Conservation (phyloP, 148 eudicot genomes). For the Chenopodium berlandieri region DNA sequence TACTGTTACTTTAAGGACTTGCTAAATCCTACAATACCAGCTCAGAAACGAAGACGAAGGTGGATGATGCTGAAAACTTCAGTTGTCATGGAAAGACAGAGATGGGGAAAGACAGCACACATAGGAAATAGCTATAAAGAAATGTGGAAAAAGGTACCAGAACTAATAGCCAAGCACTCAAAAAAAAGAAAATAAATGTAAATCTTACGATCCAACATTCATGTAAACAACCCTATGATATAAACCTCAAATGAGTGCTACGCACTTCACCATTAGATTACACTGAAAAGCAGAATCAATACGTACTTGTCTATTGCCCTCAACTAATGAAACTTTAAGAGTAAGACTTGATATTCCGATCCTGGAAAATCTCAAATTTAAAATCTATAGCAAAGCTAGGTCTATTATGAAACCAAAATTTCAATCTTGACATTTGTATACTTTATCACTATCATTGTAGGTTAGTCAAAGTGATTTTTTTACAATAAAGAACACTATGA, state of each 20-base stretch:
- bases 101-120: background rate
- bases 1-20: background rate
- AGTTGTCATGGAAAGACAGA: background rate
- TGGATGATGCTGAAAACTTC: background rate
- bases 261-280: background rate
- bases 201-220: too few relatives aligned
- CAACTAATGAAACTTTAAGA: background rate
- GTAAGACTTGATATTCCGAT: background rate
- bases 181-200: background rate
- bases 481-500: background rate
- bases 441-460: background rate
- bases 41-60: background rate
- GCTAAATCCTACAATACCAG: background rate
- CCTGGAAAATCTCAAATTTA: background rate
- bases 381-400: background rate
- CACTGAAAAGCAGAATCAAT: background rate
- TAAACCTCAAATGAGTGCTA: background rate
- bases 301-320: background rate
- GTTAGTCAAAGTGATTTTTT: too few relatives aligned
- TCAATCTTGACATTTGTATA: background rate
- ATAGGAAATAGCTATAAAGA: background rate
- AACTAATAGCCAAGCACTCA: background rate
- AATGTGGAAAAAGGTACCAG: background rate
- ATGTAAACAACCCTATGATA: background rate
- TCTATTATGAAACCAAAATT: background rate